phyloP scores from a whole-genome alignment of 129 eudicot genomes.

The Flaveria ramosissima region DNA sequence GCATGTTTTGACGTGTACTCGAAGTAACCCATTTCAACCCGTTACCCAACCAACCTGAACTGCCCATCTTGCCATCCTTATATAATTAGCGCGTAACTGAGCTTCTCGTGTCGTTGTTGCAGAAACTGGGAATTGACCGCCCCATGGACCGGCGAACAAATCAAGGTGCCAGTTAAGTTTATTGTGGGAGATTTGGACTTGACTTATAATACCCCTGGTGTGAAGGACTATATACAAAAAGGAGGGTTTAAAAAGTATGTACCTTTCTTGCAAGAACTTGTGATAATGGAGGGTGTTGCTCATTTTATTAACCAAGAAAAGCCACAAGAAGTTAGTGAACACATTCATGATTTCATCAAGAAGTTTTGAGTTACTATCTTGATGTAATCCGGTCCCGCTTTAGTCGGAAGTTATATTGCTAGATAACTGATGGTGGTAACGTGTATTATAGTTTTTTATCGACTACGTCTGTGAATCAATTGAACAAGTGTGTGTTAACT shows the following conservation, averaged over 20 bases:
- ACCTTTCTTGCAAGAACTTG: constrained; percentile 81
- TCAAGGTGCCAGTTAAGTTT: constrained; percentile 85
- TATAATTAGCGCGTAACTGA: neutral
- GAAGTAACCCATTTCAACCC: neutral
- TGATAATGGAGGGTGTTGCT: constrained; percentile 86
- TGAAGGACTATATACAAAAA: constrained; percentile 66
- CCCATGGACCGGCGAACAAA: constrained; percentile 68
- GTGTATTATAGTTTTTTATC: neutral
- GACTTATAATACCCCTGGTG: constrained; percentile 77
- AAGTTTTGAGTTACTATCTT: constrained; percentile 48
- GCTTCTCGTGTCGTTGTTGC: constrained; percentile 10
- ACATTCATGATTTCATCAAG: constrained; percentile 67
- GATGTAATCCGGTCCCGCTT: neutral
- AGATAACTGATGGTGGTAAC: neutral
- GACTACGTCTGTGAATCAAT: neutral
- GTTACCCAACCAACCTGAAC: no score
- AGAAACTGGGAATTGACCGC: constrained; percentile 86
- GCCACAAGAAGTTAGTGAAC: constrained; percentile 60
- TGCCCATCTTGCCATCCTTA: neutral
- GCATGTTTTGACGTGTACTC: neutral
- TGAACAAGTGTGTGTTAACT: neutral
- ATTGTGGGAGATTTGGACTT: constrained; percentile 82
- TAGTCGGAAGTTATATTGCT: neutral
- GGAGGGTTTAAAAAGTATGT: constrained; percentile 70
- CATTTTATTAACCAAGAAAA: constrained; percentile 77